phyloP scores from a whole-genome alignment of 2,329 filamentous ascomycete species.

The Thielaviopsis musarum region DNA sequence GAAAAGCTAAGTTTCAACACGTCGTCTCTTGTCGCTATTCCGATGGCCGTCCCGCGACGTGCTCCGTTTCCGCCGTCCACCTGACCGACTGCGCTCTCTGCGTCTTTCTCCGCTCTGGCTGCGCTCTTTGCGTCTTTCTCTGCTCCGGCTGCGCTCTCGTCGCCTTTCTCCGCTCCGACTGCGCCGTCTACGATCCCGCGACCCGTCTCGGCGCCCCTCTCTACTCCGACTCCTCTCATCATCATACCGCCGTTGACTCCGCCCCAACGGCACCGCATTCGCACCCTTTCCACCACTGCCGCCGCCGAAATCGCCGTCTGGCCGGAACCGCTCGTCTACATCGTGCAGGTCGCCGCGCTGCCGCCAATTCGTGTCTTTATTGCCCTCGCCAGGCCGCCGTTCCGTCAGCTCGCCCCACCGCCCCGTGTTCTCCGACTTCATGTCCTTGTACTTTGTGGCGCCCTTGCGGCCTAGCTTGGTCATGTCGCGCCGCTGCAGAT shows the following conservation, averaged over 20 bases:
- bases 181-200: slow-evolving; percentile 14
- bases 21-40: slow-evolving; percentile 42
- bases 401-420: slow-evolving; percentile 52
- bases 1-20: slow-evolving; percentile 22
- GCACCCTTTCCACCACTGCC: slow-evolving; percentile 35
- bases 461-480: slow-evolving; percentile 88
- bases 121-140: slow-evolving; percentile 20
- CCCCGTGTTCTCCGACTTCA: slow-evolving; percentile 81
- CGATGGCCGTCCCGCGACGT: slow-evolving; percentile 36
- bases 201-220: slow-evolving; percentile 16
- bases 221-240: slow-evolving; percentile 11
- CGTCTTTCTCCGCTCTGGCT: slow-evolving; percentile 19
- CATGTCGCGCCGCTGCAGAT: slow-evolving; percentile 85
- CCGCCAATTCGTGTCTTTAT: slow-evolving; percentile 12
- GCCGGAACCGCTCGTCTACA: slow-evolving; percentile 49
- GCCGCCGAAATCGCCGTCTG: slow-evolving; percentile 36
- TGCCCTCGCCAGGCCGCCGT: slow-evolving; percentile 26
- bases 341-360: slow-evolving; percentile 17
- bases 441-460: slow-evolving; percentile 73
- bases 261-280: slow-evolving; percentile 52
- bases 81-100: slow-evolving; percentile 19
- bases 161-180: slow-evolving; percentile 18
- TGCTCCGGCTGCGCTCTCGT: slow-evolving; percentile 18
- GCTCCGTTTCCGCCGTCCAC: slow-evolving; percentile 40
- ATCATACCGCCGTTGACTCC: slow-evolving; percentile 30